phyloP scores from a whole-genome alignment of 306 rosid genomes.

The Purshia tridentata region DNA sequence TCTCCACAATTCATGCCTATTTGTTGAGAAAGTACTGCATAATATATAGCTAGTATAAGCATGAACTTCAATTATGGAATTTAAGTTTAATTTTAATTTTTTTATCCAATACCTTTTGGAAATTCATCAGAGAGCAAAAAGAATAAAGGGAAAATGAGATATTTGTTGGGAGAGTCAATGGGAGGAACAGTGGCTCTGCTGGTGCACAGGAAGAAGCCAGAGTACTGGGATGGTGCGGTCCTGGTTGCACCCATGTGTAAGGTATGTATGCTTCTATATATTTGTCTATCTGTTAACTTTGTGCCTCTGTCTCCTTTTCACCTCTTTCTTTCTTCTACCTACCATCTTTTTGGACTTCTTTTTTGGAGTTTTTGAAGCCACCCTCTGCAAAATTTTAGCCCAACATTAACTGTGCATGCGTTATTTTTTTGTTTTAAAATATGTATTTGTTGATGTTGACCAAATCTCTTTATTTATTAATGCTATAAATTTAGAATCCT shows the following conservation, averaged over 20 bases:
- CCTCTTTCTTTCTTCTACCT: not conserved
- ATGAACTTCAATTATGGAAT: too few relatives aligned
- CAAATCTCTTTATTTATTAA: constrained; percentile 2
- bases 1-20: not conserved
- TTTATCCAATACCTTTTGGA: too few relatives aligned
- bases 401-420: not conserved
- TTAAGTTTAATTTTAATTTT: not conserved
- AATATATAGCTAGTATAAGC: too few relatives aligned
- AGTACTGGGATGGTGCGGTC: constrained; percentile 87
- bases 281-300: not conserved
- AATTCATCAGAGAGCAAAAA: constrained; percentile 47
- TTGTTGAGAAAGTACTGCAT: not conserved
- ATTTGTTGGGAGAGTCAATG: constrained; percentile 86
- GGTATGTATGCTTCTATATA: constrained; percentile 33
- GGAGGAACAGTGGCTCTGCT: constrained; percentile 88
- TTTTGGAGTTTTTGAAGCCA: constrained; percentile 9
- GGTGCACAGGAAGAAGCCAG: constrained; percentile 60
- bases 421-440: not conserved
- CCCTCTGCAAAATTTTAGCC: not conserved
- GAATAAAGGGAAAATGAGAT: constrained; percentile 61
- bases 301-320: not conserved
- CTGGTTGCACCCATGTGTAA: constrained; percentile 98
- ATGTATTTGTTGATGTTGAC: constrained; percentile 19
- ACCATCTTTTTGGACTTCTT: not conserved
- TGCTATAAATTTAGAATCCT: constrained; percentile 8